A percentile compares a stretch with the other conserved stretches of the same genome.
Evolutionary conservation across 176 grass and related monocot genomes (phyloP).

Genomic region (Oryza glaberrima): DNA sequence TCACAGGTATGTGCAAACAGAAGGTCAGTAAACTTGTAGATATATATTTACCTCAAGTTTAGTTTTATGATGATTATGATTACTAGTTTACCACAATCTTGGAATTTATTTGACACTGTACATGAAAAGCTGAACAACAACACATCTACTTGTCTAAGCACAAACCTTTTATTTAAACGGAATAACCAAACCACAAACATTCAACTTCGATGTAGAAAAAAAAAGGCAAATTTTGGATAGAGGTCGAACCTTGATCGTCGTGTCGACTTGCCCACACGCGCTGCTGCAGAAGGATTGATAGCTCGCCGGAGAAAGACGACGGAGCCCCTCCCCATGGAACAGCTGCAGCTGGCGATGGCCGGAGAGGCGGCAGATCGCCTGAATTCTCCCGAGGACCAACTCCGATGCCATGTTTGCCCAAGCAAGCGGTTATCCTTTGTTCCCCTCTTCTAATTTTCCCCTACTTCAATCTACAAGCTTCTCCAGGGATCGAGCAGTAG

Average conservation of each 20-base stretch:
- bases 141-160: conserved; percentile 5
- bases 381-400: conserved; percentile 20
- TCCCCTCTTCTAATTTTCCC: conserved; percentile 16
- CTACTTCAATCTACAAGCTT: conserved; percentile 3
- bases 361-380: neutral
- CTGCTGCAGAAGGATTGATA: conserved; percentile 11
- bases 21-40: neutral
- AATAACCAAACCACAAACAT: neutral
- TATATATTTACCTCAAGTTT: neutral
- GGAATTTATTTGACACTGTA: neutral
- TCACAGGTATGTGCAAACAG: neutral
- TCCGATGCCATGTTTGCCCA: conserved; percentile 25
- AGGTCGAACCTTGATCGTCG: conserved; percentile 28
- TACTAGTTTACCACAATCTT: neutral
- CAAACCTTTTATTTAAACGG: neutral
- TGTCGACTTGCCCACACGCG: neutral
- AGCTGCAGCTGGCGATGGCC: neutral
- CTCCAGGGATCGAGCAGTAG: neutral
- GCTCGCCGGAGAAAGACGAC: neutral
- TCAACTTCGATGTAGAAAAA: neutral
- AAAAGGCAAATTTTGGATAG: neutral
- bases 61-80: neutral
- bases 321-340: neutral
- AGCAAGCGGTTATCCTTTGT: neutral
- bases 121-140: neutral